Percentiles rank a stretch among this genome's conserved stretches.
Conservation (phyloP, 352 stramenopile genomes). For the Pythium guiyangense region DNA sequence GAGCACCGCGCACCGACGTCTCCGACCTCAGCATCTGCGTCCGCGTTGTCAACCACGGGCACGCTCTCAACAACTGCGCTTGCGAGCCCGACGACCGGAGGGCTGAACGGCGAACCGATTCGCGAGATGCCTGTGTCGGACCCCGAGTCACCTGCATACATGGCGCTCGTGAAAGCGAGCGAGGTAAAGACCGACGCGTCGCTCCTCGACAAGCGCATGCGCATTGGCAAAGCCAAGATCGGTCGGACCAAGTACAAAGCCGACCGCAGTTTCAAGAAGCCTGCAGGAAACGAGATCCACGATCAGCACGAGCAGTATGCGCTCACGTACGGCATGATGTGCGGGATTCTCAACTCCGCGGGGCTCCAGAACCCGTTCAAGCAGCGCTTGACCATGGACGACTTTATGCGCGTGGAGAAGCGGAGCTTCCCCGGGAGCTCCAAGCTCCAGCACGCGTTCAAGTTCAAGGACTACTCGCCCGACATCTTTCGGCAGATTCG, state of each 20-base stretch:
- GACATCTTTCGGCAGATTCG: constrained; percentile 84
- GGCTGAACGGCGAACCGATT: constrained; percentile 2
- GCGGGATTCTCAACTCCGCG: constrained; percentile 95
- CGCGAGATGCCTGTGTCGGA: constrained; percentile 23
- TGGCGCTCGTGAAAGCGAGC: constrained; percentile 36
- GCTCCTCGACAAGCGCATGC: constrained; percentile 50
- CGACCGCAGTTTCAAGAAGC: constrained; percentile 61
- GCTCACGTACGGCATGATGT: constrained; percentile 98
- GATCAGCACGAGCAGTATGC: constrained; percentile 95
- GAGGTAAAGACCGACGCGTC: constrained; percentile 35
- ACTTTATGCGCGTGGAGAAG: constrained; percentile 88
- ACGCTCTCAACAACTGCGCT: constrained; percentile 1
- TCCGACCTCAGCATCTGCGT: neutral
- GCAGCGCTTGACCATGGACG: constrained; percentile 84
- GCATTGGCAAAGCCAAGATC: constrained; percentile 48
- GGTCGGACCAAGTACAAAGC: constrained; percentile 48
- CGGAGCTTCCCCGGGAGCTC: constrained; percentile 65
- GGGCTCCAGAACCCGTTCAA: constrained; percentile 78
- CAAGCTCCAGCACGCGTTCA: constrained; percentile 80
- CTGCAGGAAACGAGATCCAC: constrained; percentile 71
- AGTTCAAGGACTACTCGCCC: constrained; percentile 93
- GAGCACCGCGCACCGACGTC: constrained; percentile 7
- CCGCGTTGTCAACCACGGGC: neutral
- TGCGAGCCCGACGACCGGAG: constrained; percentile 1
- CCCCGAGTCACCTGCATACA: constrained; percentile 32